Evolutionary conservation across 2,329 filamentous ascomycete species (phyloP), one percentile per base, ranked within the genome.

Genomic region (Colletotrichum navitas): DNA sequence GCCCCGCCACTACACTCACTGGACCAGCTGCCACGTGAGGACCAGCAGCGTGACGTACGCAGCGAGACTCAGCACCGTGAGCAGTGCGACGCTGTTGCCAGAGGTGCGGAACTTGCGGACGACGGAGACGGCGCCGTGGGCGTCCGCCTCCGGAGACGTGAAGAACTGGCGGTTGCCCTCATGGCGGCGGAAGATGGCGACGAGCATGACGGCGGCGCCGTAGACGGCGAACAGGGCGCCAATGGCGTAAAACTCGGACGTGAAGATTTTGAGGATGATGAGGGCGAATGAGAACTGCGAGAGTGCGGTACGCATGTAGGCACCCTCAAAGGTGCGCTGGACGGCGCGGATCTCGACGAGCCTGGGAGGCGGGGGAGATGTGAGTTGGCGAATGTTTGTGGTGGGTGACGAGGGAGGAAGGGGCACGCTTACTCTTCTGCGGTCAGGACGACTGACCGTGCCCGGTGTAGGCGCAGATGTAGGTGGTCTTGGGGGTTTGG

Each of bases 121-220:
- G 72, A 84, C 79, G 18, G 83, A 83, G 52, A 79, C 66, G 59
- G 76, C 76, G 51, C 79, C 82, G 60, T 80, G 79, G 11, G 63
- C 63, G 18, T 79, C 79, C 54, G 78, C 76, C 59, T 73, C 62
- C 55, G 66, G 79, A 68, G 87, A 85, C 72, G 86, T 89, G 82
- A 98, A 98, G 84, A 99, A 98, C 82, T 98, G 95, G 74, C 91
- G 89, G 79, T 98, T 97, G 68, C 96, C 95, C 82, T 98, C 93
- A 79, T 95, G 93, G 65, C 96, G 90, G 69, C 96, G 89, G 82
- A 97, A 97, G 65, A 94, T 85, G 76, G 94, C 93, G 71, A 97
- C 94, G 34, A 93, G 86, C 78, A 98, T 85, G 59, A 99, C 89
- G 8, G 94, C 93, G 4, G 92, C 91, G 16, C 95, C 96, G 79